These are phyloP conservation scores for Lotmaria passim DNA, from an alignment of 208 protist genomes.

Conservation along the genomic window DNA sequence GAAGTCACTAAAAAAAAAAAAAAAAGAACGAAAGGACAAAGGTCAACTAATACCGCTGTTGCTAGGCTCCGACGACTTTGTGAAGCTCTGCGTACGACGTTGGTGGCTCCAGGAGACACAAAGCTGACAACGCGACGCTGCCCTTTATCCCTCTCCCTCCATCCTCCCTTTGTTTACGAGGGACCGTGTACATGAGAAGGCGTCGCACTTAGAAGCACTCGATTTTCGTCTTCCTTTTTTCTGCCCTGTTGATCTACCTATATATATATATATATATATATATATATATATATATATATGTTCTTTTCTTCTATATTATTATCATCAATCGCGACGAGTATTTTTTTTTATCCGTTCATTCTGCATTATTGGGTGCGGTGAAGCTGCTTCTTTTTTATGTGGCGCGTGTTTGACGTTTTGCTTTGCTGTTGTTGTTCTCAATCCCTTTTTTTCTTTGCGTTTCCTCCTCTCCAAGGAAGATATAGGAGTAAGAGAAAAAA, in stretches of 20 bases:
- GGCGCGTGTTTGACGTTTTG: background rate
- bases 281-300: background rate
- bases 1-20: background rate
- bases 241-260: background rate
- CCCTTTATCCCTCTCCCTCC: background rate
- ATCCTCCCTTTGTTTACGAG: too few relatives aligned
- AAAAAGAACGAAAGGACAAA: background rate
- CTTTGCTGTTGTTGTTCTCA: background rate
- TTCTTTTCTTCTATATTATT: background rate
- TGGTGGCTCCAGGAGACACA: too few relatives aligned
- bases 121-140: too few relatives aligned
- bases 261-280: background rate
- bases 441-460: too few relatives aligned
- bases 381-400: background rate
- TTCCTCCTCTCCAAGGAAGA: background rate
- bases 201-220: too few relatives aligned
- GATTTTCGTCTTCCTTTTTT: background rate
- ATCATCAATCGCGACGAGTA: background rate
- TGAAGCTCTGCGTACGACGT: background rate
- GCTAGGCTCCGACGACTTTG: too few relatives aligned
- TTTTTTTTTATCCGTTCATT: too few relatives aligned
- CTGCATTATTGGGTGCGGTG: constrained; percentile 2
- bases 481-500: background rate
- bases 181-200: background rate
- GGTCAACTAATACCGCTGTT: too few relatives aligned